A percentile compares a stretch with the other conserved stretches of the same genome.
Conservation (phyloP, 2,329 filamentous ascomycete genomes). For the Paramyrothecium sp. region DNA sequence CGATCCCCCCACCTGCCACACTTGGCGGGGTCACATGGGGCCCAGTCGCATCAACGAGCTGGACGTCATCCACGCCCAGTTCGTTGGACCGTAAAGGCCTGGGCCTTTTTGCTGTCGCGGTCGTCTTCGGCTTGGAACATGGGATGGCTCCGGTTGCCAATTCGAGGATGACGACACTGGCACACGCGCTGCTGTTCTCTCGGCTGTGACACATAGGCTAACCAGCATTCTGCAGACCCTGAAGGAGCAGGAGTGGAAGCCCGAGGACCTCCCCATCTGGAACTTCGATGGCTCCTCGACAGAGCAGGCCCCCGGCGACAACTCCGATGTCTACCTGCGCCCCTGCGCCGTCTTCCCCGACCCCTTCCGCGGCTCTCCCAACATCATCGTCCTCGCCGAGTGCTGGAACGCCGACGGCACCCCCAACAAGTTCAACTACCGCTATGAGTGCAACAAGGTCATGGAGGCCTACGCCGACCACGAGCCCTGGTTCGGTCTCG, state of each 20-base stretch:
- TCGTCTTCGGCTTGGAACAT: not conserved
- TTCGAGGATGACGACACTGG: no score
- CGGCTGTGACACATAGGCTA: no score
- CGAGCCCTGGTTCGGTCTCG: conserved; percentile 95
- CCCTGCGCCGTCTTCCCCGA: conserved; percentile 87
- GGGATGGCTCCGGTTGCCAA: no score
- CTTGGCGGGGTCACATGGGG: not conserved
- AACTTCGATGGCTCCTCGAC: conserved; percentile 79
- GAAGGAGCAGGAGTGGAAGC: conserved; percentile 46
- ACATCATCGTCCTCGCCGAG: conserved; percentile 92
- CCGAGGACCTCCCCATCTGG: conserved; percentile 53
- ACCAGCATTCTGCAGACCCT: conserved; percentile 50
- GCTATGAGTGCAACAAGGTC: conserved; percentile 84
- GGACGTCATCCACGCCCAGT: not conserved
- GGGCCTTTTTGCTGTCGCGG: not conserved
- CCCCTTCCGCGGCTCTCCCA: conserved; percentile 84
- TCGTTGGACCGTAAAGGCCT: not conserved
- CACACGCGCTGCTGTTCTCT: no score
- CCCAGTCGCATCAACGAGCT: not conserved
- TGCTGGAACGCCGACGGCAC: conserved; percentile 92
- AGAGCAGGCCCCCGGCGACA: conserved; percentile 86
- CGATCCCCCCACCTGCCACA: no score
- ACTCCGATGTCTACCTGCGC: conserved; percentile 96
- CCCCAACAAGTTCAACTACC: conserved; percentile 98
- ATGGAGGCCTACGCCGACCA: conserved; percentile 84